Conservation (phyloP, 2,329 filamentous ascomycete species). For the Meredithiella fracta region DNA sequence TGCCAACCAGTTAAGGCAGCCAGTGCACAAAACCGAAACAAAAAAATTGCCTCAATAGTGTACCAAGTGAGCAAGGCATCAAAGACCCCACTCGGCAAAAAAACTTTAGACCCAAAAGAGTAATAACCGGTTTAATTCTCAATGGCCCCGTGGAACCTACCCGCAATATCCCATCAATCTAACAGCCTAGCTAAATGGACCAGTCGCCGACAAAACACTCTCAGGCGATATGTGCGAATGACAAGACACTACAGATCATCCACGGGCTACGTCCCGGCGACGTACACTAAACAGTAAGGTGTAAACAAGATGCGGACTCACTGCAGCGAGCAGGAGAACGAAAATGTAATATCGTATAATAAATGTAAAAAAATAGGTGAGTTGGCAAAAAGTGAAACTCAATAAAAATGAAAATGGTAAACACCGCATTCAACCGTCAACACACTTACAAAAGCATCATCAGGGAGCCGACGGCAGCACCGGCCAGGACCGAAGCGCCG, state of each 20-base stretch:
- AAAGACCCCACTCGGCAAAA: no score
- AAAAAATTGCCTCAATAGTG: no score
- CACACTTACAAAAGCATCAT: conserved; percentile 7
- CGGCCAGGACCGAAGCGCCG: conserved; percentile 2
- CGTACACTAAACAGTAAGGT: conserved; percentile 2
- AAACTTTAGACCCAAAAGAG: no score
- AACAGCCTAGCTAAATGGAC: neutral
- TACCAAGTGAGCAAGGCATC: no score
- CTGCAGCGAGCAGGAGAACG: conserved; percentile 1
- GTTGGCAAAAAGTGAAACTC: neutral
- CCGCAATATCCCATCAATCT: neutral
- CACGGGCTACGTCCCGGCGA: neutral
- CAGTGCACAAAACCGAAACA: no score
- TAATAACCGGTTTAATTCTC: no score
- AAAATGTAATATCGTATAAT: conserved; percentile 6
- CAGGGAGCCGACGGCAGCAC: conserved; percentile 6
- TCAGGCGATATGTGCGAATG: neutral
- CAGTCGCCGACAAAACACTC: neutral
- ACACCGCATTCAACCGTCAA: no score
- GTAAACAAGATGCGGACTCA: neutral
- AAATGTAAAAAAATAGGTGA: neutral
- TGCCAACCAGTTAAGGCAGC: no score
- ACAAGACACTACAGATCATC: neutral
- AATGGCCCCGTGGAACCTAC: no score
- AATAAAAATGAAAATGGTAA: no score